These are phyloP conservation scores for Xylaria sp. DNA, from an alignment of 2,329 filamentous ascomycete species.

Conservation along the genomic window DNA sequence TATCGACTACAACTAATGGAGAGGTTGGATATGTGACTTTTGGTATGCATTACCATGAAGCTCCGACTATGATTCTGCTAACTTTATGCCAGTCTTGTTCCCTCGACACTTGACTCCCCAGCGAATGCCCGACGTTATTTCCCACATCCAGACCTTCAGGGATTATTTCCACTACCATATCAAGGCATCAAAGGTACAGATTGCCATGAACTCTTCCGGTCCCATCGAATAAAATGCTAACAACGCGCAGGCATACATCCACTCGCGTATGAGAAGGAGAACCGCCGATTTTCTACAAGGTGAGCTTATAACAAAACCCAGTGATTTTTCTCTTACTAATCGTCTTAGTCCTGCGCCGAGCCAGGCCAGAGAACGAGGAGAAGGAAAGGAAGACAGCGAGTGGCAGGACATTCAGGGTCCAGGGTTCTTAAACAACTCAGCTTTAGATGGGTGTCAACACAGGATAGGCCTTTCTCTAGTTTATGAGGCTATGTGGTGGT, in stretches of 20 bases:
- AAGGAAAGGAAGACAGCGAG: slow-evolving; percentile 98
- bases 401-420: slow-evolving; percentile 82
- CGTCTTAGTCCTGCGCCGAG: slow-evolving; percentile 83
- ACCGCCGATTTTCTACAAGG: slow-evolving; percentile 98
- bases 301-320: slow-evolving; percentile 52
- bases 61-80: slow-evolving; percentile 15
- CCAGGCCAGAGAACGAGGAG: slow-evolving; percentile 93
- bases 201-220: neutral
- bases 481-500: neutral
- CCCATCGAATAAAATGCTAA: slow-evolving; percentile 15
- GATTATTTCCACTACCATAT: slow-evolving; percentile 99
- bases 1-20: slow-evolving; percentile 74
- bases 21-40: slow-evolving; percentile 98
- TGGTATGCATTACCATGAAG: slow-evolving; percentile 58
- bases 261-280: slow-evolving; percentile 95
- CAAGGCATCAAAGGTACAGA: slow-evolving; percentile 86
- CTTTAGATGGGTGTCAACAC: neutral
- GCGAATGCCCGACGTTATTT: slow-evolving; percentile 92
- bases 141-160: slow-evolving; percentile 99
- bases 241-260: slow-evolving; percentile 77
- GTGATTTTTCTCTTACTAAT: slow-evolving; percentile 29
- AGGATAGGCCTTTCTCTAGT: neutral
- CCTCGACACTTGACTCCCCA: slow-evolving; percentile 91
- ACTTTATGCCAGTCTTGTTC: slow-evolving; percentile 74
- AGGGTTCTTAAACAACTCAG: slow-evolving; percentile 24